Percentiles rank a stretch among this genome's conserved stretches.
phyloP scores from a whole-genome alignment of 352 stramenopile genomes.

The Phytopythium kandeliae region DNA sequence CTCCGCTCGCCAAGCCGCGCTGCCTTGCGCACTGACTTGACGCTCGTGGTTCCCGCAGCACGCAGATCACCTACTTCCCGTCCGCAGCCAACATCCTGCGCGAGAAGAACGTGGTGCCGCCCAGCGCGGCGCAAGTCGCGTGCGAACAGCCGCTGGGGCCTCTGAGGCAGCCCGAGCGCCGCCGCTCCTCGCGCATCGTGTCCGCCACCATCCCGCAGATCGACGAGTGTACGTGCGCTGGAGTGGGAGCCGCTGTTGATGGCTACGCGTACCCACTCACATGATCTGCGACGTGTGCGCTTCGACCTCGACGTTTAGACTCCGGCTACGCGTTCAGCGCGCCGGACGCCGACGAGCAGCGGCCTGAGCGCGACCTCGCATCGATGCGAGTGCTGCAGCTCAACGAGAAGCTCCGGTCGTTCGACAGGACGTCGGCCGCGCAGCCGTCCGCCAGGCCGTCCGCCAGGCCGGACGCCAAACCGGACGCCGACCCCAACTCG shows the following conservation, averaged over 20 bases:
- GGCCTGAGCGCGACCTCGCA: constrained; percentile 26
- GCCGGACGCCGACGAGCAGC: constrained; percentile 14
- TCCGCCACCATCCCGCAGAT: constrained; percentile 15
- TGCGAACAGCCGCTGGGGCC: constrained; percentile 19
- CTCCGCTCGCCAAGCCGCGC: no score
- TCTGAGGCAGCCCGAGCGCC: constrained; percentile 2
- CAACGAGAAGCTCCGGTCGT: constrained; percentile 20
- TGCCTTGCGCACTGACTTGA: background rate
- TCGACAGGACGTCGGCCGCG: constrained; percentile 6
- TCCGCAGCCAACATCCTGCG: constrained; percentile 61
- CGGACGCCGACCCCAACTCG: no score
- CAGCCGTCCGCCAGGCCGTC: background rate
- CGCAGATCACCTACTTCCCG: constrained; percentile 61
- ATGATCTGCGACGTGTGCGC: constrained; percentile 14
- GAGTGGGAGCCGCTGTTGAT: no score
- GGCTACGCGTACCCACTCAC: no score
- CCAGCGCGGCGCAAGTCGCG: constrained; percentile 36
- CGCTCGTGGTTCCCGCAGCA: constrained; percentile 16
- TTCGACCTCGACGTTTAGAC: constrained; percentile 21
- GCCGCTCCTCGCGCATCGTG: constrained; percentile 5
- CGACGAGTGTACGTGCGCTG: constrained; percentile 23
- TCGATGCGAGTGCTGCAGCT: constrained; percentile 40
- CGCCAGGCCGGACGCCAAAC: background rate
- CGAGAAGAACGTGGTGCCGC: constrained; percentile 43
- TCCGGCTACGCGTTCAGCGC: constrained; percentile 50